Percentiles rank a stretch among this genome's conserved stretches.
phyloP scores from a whole-genome alignment of 495 filamentous ascomycete genomes.

The Glarea lozoyensis region DNA sequence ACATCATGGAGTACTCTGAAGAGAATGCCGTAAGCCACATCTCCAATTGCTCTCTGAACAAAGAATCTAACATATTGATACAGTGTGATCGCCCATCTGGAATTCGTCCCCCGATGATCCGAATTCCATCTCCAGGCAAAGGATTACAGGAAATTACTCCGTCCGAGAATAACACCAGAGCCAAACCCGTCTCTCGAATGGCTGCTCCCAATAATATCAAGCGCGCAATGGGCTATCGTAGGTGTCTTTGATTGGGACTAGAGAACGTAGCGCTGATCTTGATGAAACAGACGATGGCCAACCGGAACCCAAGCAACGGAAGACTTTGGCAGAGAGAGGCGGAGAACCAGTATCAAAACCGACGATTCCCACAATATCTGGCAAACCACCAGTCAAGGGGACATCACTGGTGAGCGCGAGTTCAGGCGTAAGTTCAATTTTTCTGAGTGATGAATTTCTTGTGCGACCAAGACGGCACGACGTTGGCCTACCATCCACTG shows the following conservation, averaged over 20 bases:
- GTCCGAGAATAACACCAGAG: slow-evolving; percentile 61
- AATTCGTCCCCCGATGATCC: slow-evolving; percentile 24
- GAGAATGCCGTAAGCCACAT: slow-evolving; percentile 15
- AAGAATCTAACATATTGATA: slow-evolving; percentile 4
- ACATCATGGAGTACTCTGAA: slow-evolving; percentile 16
- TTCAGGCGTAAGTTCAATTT: slow-evolving; percentile 16
- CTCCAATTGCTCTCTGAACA: neutral
- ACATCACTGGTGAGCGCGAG: slow-evolving; percentile 31
- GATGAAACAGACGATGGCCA: slow-evolving; percentile 20
- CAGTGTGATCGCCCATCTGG: slow-evolving; percentile 17
- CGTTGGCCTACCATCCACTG: too few relatives aligned
- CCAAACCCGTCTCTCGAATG: slow-evolving; percentile 34
- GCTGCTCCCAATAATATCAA: slow-evolving; percentile 34
- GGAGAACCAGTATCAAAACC: slow-evolving; percentile 34
- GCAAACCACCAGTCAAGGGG: slow-evolving; percentile 26
- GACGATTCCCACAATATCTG: slow-evolving; percentile 30
- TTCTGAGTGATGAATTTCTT: too few relatives aligned
- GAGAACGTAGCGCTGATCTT: neutral
- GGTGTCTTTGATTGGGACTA: slow-evolving; percentile 2
- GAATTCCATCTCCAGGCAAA: slow-evolving; percentile 23
- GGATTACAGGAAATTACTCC: slow-evolving; percentile 48
- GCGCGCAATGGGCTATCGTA: slow-evolving; percentile 23
- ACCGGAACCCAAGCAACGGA: slow-evolving; percentile 46
- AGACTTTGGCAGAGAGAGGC: slow-evolving; percentile 47
- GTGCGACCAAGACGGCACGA: too few relatives aligned